phyloP scores from a whole-genome alignment of 768 basidiomycete genomes.

The Tricholoma bakamatsutake region DNA sequence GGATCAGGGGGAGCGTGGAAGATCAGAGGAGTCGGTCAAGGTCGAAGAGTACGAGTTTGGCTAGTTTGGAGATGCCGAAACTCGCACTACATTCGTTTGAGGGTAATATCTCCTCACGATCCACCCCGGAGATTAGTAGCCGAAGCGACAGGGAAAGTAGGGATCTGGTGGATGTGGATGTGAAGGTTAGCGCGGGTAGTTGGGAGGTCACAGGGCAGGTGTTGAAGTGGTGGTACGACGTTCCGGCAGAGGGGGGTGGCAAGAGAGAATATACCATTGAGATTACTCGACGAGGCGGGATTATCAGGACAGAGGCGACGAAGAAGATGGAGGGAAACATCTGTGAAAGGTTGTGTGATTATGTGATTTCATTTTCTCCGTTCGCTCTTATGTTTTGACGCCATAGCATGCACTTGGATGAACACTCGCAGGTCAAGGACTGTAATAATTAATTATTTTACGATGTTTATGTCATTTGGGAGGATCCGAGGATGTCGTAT shows the following conservation, averaged over 20 bases:
- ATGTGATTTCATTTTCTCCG: constrained; percentile 15
- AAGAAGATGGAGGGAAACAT: constrained; percentile 4
- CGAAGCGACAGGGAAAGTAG: not conserved
- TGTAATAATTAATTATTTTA: not conserved
- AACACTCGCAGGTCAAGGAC: not conserved
- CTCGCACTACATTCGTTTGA: not conserved
- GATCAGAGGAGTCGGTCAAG: constrained; percentile 13
- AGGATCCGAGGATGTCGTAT: constrained; percentile 2
- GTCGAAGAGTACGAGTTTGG: constrained; percentile 6
- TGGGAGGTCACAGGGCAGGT: constrained; percentile 43
- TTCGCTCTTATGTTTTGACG: not conserved
- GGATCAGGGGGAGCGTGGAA: constrained; percentile 10
- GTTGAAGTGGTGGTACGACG: constrained; percentile 51
- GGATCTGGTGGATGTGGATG: constrained; percentile 38
- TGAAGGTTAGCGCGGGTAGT: constrained; percentile 36
- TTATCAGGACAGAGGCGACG: constrained; percentile 16
- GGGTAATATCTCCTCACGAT: not conserved
- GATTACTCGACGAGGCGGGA: constrained; percentile 25
- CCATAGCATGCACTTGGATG: not conserved
- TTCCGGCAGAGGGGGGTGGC: constrained; percentile 26
- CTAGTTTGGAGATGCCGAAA: not conserved
- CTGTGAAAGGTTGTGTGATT: constrained; percentile 20
- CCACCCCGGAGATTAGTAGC: not conserved
- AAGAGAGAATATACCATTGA: constrained; percentile 33
- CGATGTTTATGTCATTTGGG: not conserved